phyloP scores from a whole-genome alignment of 148 eudicot species.

The Persicaria maculosa region DNA sequence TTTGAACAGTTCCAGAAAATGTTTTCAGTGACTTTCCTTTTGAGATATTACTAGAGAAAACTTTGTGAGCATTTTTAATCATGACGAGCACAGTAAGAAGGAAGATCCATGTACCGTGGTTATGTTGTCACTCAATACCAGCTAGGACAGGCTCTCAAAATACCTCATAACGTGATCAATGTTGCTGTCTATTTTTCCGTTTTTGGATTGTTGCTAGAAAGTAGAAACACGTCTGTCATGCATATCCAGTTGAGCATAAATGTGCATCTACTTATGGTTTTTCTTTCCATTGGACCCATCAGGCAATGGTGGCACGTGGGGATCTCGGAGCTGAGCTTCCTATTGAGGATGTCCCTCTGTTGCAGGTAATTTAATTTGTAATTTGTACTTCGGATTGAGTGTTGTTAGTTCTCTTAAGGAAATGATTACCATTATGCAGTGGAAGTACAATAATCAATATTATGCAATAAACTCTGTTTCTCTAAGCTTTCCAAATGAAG shows the following conservation, averaged over 20 bases:
- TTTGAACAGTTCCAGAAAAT: not conserved
- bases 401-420: not conserved
- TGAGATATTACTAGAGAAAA: not conserved
- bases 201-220: not conserved
- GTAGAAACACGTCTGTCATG: not conserved
- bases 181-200: not conserved
- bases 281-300: not conserved
- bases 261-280: not conserved
- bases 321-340: constrained; percentile 99
- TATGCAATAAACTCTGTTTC: not conserved
- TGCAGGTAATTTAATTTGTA: constrained; percentile 54
- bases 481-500: not conserved
- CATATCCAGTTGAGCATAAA: not conserved
- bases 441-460: not conserved
- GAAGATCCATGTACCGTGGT: too few relatives aligned
- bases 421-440: not conserved
- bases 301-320: constrained; percentile 99
- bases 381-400: not conserved
- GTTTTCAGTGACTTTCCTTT: not conserved
- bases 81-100: not conserved
- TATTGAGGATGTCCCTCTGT: constrained; percentile 92
- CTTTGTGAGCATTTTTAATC: not conserved
- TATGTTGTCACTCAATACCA: too few relatives aligned
- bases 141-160: too few relatives aligned
- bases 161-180: not conserved